Percentiles rank a stretch among this genome's conserved stretches.
phyloP scores from a whole-genome alignment of 2,329 filamentous ascomycete species.

The Nothophoma quercina region DNA sequence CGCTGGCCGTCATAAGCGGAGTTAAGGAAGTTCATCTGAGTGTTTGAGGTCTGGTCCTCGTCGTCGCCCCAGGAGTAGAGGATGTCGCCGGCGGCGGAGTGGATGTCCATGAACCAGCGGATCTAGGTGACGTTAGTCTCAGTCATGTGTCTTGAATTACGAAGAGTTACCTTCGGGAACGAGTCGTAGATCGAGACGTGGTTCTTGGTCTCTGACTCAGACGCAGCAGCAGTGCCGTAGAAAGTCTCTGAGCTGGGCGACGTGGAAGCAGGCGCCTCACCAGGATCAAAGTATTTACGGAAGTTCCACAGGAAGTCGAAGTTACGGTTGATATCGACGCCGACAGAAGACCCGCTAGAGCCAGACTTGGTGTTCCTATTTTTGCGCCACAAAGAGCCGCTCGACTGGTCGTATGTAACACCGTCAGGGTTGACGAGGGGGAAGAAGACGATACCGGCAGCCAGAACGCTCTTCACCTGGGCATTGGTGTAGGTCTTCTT shows the following conservation, averaged over 20 bases:
- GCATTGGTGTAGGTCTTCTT: slow-evolving; percentile 59
- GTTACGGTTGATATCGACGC: slow-evolving; percentile 49
- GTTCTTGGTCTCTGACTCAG: slow-evolving; percentile 65
- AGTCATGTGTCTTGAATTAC: too few species aligned
- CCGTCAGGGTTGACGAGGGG: slow-evolving; percentile 48
- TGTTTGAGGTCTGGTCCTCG: slow-evolving; percentile 56
- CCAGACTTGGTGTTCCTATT: slow-evolving; percentile 53
- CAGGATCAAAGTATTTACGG: slow-evolving; percentile 54
- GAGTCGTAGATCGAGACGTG: slow-evolving; percentile 62
- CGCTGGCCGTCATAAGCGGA: slow-evolving; percentile 60
- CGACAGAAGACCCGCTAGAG: slow-evolving; percentile 33
- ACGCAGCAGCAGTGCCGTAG: slow-evolving; percentile 60
- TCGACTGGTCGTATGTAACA: slow-evolving; percentile 45
- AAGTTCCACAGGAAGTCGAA: slow-evolving; percentile 66
- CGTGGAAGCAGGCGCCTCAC: slow-evolving; percentile 51
- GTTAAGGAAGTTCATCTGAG: slow-evolving; percentile 63
- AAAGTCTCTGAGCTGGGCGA: slow-evolving; percentile 58
- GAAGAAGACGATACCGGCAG: slow-evolving; percentile 62
- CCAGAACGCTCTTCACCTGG: slow-evolving; percentile 61
- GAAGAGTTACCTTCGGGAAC: slow-evolving; percentile 48
- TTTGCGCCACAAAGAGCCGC: slow-evolving; percentile 46
- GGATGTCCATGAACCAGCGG: slow-evolving; percentile 66
- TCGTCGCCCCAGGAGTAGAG: slow-evolving; percentile 67
- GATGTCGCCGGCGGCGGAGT: slow-evolving; percentile 62
- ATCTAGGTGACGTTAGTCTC: slow-evolving; percentile 33